Base-by-base conservation (phyloP, 352 stramenopile genomes). In the Phytophthora crassamura region DNA sequence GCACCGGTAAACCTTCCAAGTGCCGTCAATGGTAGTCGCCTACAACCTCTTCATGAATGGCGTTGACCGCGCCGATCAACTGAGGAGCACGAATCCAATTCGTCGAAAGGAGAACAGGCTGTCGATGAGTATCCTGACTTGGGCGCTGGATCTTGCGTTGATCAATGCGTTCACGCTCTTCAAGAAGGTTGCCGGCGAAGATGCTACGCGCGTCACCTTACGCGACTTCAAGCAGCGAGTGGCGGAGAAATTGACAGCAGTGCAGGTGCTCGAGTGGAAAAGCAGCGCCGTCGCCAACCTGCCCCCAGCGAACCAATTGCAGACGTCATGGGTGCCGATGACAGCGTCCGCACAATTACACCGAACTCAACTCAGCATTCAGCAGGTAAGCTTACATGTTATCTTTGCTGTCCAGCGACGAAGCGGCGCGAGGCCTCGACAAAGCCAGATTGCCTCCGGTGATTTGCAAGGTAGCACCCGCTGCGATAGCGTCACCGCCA, bases 161-260 rank as follows among this genome's bases (percentile, higher is more conserved):
- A 59, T 66, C 20, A 53, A 66, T 15, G 33, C 58, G 14, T 59
- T 54, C 15, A 1, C 39, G 4, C 25, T 64, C 0, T 54, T 59
- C n/a, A 43, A 30, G 7, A 66, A 53, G 15, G 30, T 64, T 3
- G 43, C 22, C 9, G 34, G 18, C 3, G 5, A 2, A 7, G 20
- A n/a, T 3, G 34, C 18, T n/a, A 5, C 25, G 16, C 16, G 57
- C 9, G 16, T 49, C 2, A 43, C 25, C 3, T 42, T 59, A 25
- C 41, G 16, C 12, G 46, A 59, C 5, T 65, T 65, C 18, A 58
- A 65, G 14, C 46, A 20, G 6, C 22, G 47, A n/a, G 39, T 65
- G 3, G 32, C 58, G 2, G 40, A 65, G 5, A 20, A 53, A n/a
- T 5, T 66, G 36, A 59, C 58, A 3, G 11, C 32, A 10, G 32